phyloP scores from a whole-genome alignment of 2,329 filamentous ascomycete genomes.

The Trichoderma sp. region DNA sequence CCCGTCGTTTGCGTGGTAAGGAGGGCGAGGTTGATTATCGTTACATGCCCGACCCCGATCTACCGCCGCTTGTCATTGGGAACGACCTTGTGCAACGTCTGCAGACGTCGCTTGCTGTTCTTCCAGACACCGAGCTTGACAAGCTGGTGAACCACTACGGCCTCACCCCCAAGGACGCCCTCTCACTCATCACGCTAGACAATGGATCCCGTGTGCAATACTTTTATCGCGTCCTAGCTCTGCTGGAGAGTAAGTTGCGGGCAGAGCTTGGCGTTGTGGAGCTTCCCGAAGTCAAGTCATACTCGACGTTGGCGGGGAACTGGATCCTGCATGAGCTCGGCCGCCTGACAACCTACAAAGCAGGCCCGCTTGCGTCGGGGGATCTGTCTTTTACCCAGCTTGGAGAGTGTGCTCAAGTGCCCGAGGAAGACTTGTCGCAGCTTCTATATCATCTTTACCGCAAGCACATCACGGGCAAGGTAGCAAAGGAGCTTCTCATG shows the following conservation, averaged over 20 bases:
- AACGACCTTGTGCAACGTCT: conserved; percentile 66
- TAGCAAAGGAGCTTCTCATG: conserved; percentile 57
- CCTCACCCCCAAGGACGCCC: conserved; percentile 76
- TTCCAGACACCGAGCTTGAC: conserved; percentile 68
- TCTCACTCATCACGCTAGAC: conserved; percentile 73
- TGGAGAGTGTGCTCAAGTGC: conserved; percentile 47
- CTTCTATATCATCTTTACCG: conserved; percentile 48
- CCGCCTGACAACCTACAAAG: conserved; percentile 56
- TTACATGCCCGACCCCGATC: conserved; percentile 96
- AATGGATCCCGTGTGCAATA: conserved; percentile 78
- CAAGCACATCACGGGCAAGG: conserved; percentile 51
- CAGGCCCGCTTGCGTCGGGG: conserved; percentile 31
- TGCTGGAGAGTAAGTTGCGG: conserved; percentile 36
- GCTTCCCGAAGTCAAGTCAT: conserved; percentile 32
- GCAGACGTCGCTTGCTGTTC: conserved; percentile 58
- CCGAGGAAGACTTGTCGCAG: conserved; percentile 46
- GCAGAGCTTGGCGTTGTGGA: conserved; percentile 22
- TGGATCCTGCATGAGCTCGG: conserved; percentile 76
- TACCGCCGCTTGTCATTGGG: conserved; percentile 74
- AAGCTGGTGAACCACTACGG: conserved; percentile 61
- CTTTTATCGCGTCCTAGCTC: conserved; percentile 64
- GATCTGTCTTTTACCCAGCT: conserved; percentile 42
- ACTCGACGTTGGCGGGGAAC: conserved; percentile 53
- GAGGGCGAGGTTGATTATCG: conserved; percentile 97
- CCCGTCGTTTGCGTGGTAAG: conserved; percentile 78